Evolutionary conservation across 2,329 filamentous ascomycete species (phyloP).

Genomic region (Aspergillus candidus): DNA sequence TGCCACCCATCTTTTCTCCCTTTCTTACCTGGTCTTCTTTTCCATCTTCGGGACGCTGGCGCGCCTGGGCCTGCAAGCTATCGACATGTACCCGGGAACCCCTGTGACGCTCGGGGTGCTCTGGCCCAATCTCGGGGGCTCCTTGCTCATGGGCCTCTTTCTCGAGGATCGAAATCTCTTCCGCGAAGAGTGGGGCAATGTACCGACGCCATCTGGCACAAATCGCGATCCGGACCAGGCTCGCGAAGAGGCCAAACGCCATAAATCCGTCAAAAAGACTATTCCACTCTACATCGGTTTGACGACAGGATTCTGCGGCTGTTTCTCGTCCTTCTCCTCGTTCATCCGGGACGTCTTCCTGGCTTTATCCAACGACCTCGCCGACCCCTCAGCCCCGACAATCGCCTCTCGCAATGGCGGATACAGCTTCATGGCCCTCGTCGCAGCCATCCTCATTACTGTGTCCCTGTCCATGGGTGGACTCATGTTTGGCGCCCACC

Average conservation of each 20-base stretch:
- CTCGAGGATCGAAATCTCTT: slow-evolving; percentile 73
- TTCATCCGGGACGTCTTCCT: slow-evolving; percentile 78
- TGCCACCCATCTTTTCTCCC: slow-evolving; percentile 59
- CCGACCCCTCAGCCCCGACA: slow-evolving; percentile 43
- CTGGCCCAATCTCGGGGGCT: slow-evolving; percentile 84
- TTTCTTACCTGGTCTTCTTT: slow-evolving; percentile 81
- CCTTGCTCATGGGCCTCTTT: slow-evolving; percentile 78
- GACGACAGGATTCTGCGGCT: slow-evolving; percentile 80
- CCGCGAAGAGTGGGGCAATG: slow-evolving; percentile 56
- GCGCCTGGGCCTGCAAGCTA: slow-evolving; percentile 68
- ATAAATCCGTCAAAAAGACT: slow-evolving; percentile 68
- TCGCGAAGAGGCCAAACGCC: slow-evolving; percentile 40
- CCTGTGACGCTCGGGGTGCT: slow-evolving; percentile 68
- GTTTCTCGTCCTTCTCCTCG: slow-evolving; percentile 82
- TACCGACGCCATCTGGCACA: slow-evolving; percentile 11
- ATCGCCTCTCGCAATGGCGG: slow-evolving; percentile 58
- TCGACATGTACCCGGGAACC: slow-evolving; percentile 73
- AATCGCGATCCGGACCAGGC: slow-evolving; percentile 26
- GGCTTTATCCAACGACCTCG: slow-evolving; percentile 68
- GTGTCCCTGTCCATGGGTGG: slow-evolving; percentile 64
- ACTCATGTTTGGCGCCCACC: slow-evolving; percentile 66
- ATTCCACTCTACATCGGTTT: slow-evolving; percentile 84
- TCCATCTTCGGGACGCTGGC: slow-evolving; percentile 78
- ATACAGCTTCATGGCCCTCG: slow-evolving; percentile 74
- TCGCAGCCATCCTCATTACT: slow-evolving; percentile 69